Evolutionary conservation across 1,139 yeast genomes (phyloP).

Genomic region (Yamadazyma membranifaciens): DNA sequence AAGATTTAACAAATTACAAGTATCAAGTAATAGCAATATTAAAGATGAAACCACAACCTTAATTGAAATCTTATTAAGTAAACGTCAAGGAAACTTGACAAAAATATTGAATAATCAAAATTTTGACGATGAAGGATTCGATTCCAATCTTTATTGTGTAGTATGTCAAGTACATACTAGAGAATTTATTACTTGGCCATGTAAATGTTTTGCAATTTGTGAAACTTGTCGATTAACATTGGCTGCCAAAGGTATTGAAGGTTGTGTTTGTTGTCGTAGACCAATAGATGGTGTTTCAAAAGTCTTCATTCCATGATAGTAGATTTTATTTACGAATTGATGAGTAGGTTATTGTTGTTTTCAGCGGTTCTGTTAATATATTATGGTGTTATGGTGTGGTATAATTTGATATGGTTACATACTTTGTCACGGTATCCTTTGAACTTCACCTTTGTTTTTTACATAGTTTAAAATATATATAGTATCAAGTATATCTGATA

Average conservation of each 20-base stretch:
- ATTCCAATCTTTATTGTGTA: constrained; percentile 53
- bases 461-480: neutral
- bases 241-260: constrained; percentile 69
- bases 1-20: constrained; percentile 22
- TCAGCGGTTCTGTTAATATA: too few species aligned
- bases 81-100: constrained; percentile 12
- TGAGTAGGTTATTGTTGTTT: neutral
- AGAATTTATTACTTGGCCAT: constrained; percentile 88
- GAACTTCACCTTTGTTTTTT: neutral
- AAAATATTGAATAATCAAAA: constrained; percentile 4
- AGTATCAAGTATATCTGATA: too few species aligned
- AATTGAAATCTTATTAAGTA: constrained; percentile 22
- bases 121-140: constrained; percentile 6
- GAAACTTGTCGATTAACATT: constrained; percentile 79
- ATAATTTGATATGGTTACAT: too few species aligned
- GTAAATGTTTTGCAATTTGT: constrained; percentile 85
- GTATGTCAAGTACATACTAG: constrained; percentile 77
- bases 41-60: constrained; percentile 25
- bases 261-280: constrained; percentile 84
- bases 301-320: constrained; percentile 49
- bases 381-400: too few species aligned
- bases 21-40: constrained; percentile 9
- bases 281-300: constrained; percentile 59
- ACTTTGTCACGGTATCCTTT: neutral
- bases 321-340: neutral